Evolutionary conservation across 441 rosid species (phyloP).

Genomic region (Adansonia grandidieri): DNA sequence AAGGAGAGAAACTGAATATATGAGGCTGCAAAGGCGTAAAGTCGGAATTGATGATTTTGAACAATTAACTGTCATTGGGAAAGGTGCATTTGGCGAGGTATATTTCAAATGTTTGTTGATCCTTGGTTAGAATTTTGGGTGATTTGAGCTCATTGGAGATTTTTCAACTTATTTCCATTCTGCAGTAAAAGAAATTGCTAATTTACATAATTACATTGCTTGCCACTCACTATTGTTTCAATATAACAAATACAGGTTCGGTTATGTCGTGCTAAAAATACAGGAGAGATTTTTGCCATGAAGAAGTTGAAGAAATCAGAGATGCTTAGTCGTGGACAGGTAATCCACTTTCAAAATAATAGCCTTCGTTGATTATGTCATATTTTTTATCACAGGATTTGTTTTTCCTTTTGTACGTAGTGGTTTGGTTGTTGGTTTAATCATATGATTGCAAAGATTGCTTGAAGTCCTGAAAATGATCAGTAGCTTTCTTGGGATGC

Average conservation of each 20-base stretch:
- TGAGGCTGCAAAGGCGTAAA: slow-evolving; percentile 95
- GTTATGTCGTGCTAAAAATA: slow-evolving; percentile 77
- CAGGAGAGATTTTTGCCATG: slow-evolving; percentile 90
- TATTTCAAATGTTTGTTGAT: background rate
- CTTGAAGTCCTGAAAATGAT: background rate
- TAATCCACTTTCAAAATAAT: slow-evolving; percentile 27
- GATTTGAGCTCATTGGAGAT: background rate
- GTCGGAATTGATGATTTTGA: slow-evolving; percentile 93
- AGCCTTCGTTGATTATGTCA: background rate
- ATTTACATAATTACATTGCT: background rate
- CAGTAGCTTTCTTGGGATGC: background rate
- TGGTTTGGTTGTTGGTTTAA: background rate
- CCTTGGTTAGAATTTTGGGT: background rate
- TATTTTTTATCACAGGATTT: background rate
- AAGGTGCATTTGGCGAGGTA: slow-evolving; percentile 98
- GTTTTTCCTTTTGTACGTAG: background rate
- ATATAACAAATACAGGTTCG: slow-evolving; percentile 62
- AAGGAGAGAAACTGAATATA: slow-evolving; percentile 84
- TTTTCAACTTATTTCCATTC: background rate
- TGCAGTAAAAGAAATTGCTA: background rate
- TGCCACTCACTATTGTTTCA: background rate
- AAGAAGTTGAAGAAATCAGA: slow-evolving; percentile 92
- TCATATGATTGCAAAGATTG: background rate
- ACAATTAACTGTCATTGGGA: slow-evolving; percentile 81
- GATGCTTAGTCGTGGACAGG: slow-evolving; percentile 99